Base-by-base conservation (phyloP, 164 flowering plant genomes). In the Amborella trichopoda region DNA sequence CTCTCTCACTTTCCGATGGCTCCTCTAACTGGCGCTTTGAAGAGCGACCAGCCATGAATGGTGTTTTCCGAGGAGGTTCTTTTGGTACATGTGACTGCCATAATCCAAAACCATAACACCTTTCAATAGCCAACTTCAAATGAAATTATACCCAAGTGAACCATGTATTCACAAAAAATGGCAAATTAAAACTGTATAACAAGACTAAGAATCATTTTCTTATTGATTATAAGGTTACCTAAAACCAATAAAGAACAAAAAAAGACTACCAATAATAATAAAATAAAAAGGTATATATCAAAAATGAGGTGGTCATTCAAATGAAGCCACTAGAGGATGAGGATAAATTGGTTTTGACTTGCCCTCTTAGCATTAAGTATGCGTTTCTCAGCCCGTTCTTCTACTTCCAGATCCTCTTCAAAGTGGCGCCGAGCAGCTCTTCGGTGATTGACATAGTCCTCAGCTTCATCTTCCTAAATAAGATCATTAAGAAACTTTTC, bases 291-390 rank as follows among this genome's bases (percentile, higher is more conserved):
- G n/a, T n/a, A n/a, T n/a, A n/a, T n/a, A n/a, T n/a, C n/a, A n/a
- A n/a, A n/a, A n/a, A n/a, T n/a, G n/a, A n/a, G n/a, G n/a, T n/a
- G n/a, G n/a, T n/a, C n/a, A n/a, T n/a, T n/a, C n/a, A n/a, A n/a
- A n/a, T n/a, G n/a, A n/a, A n/a, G n/a, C n/a, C n/a, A n/a, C n/a
- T n/a, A n/a, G n/a, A n/a, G n/a, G n/a, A n/a, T n/a, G n/a, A n/a
- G n/a, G n/a, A n/a, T n/a, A n/a, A n/a, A n/a, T n/a, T n/a, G 34
- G 34, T 36, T 50, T 13, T 19, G 8, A 36, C 32, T 28, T 21
- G 74, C 99, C 95, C 70, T 83, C 70, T 93, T 93, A 48, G 94
- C 96, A 73, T 76, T 88, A 41, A 84, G 66, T 40, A 88, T 93
- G 23, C 99, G 95, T 56, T 68, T 78, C 62, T 93, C 96, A 24